Evolutionary conservation across 805 yeast species (phyloP).

Genomic region (Candida hungchunana): DNA sequence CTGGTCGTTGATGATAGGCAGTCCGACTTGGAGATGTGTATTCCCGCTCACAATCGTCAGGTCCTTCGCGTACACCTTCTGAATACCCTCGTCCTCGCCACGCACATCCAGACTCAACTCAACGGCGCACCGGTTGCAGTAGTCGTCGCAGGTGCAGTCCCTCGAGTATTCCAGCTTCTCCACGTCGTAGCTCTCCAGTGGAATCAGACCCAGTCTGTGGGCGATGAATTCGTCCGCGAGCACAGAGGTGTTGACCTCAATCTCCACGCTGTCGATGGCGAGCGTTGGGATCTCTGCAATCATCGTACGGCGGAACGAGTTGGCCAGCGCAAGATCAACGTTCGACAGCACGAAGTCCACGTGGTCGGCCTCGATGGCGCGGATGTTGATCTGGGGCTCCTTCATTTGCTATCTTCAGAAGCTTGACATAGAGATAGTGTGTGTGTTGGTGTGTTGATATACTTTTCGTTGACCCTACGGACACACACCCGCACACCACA

Average conservation of each 20-base stretch:
- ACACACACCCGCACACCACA: no score
- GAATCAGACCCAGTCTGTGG: slow-evolving; percentile 90
- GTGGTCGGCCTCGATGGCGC: slow-evolving; percentile 78
- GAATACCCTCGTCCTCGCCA: slow-evolving; percentile 82
- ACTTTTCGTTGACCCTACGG: no score
- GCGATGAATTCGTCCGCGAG: slow-evolving; percentile 95
- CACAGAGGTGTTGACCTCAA: slow-evolving; percentile 88
- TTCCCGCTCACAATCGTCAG: slow-evolving; percentile 42
- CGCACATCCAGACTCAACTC: slow-evolving; percentile 81
- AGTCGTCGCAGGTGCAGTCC: slow-evolving; percentile 97
- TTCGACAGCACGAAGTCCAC: slow-evolving; percentile 87
- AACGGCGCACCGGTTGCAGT: slow-evolving; percentile 93
- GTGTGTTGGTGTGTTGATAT: no score
- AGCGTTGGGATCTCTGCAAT: slow-evolving; percentile 95
- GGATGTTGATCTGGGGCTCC: slow-evolving; percentile 76
- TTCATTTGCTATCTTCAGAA: neutral
- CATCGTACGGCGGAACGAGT: slow-evolving; percentile 87
- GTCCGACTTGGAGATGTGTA: slow-evolving; percentile 52
- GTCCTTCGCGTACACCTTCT: slow-evolving; percentile 88
- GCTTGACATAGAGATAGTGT: no score
- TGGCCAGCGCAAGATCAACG: slow-evolving; percentile 86
- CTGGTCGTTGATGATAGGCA: slow-evolving; percentile 79
- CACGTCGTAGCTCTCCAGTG: slow-evolving; percentile 78
- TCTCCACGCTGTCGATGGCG: slow-evolving; percentile 94
- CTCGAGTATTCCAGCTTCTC: slow-evolving; percentile 82